These are phyloP conservation scores for Dissophora ornata DNA, from an alignment of 192 early-diverging fungal genomes.

Conservation along the genomic window DNA sequence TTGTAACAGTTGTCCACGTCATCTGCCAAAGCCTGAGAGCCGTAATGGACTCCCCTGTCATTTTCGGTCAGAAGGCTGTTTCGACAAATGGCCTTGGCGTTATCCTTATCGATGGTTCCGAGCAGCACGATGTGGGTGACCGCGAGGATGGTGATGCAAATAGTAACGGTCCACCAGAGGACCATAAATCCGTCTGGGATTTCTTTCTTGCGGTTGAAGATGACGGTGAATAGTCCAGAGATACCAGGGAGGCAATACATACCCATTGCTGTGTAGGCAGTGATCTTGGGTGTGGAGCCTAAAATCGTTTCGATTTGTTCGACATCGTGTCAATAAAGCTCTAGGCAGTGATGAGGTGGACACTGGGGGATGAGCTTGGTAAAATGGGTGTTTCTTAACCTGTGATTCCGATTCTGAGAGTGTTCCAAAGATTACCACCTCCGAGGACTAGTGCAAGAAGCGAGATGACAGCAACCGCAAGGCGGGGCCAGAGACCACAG, in stretches of 20 bases:
- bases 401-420: conserved; percentile 10
- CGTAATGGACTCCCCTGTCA: neutral
- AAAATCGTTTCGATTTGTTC: conserved; percentile 12
- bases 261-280: conserved; percentile 15
- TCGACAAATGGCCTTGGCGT: conserved; percentile 12
- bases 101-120: conserved; percentile 24
- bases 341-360: no score
- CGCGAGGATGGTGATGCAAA: conserved; percentile 22
- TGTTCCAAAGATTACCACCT: conserved; percentile 19
- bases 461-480: conserved; percentile 36
- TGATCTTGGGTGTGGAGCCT: conserved; percentile 20
- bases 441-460: conserved; percentile 31
- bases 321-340: neutral
- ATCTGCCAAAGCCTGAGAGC: neutral
- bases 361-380: neutral
- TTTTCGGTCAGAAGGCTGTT: conserved; percentile 7
- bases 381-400: neutral
- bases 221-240: conserved; percentile 22
- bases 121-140: conserved; percentile 24
- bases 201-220: conserved; percentile 45
- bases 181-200: conserved; percentile 48
- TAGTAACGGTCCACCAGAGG: conserved; percentile 51
- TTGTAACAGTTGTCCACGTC: conserved; percentile 26
- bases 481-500: conserved; percentile 36
- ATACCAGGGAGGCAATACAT: conserved; percentile 37